Base-by-base conservation (phyloP, 345 rosid genomes). In the Acer negundo region DNA sequence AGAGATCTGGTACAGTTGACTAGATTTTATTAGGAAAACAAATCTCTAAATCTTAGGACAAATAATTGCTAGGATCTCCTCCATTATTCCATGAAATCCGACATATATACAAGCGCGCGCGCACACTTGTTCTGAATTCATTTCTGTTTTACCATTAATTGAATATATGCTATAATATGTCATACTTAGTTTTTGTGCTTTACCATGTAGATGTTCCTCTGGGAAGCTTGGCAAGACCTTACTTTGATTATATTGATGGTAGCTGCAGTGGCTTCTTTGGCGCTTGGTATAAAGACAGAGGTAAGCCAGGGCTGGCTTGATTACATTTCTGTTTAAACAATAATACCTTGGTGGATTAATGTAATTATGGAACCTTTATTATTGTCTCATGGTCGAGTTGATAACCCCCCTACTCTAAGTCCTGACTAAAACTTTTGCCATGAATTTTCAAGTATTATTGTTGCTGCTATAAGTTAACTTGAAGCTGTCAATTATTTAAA, bases 251-350 rank as follows among this genome's bases (percentile, higher is more conserved):
- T 96, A 83, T 84, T 96, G 90, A 87, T 94, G 75, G 77, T 92
- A 71, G 99, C 99, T 84, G 99, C 99, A n/a, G 84, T 80, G 69
- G 95, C 93, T 80, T 96, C 98, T 62, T 83, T 96, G 86, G 99
- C 82, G 7, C 77, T 96, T 82, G 99, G 99, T 72, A 92, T 96
- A 74, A 96, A 96, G 87, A 86, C 99, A 31, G 97, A 96, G 99
- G 99, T 94, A 78, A 83, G 82, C 63, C 82, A 44, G 47, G 47
- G 15, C 55, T n/a, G 49, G 13, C 24, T 69, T 12, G 11, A 64
- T 67, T 42, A 23, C 40, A 42, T 73, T 70, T 4, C 11, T 16
- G 7, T 75, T 69, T 51, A 9, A 3, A 46, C 46, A 47, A 19
- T 69, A 49, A 17, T 47, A 2, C 58, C 17, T 23, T 55, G 44